These are phyloP conservation scores for Wickerhamomyces rabaulensis DNA, from an alignment of 805 yeast species.

Conservation along the genomic window DNA sequence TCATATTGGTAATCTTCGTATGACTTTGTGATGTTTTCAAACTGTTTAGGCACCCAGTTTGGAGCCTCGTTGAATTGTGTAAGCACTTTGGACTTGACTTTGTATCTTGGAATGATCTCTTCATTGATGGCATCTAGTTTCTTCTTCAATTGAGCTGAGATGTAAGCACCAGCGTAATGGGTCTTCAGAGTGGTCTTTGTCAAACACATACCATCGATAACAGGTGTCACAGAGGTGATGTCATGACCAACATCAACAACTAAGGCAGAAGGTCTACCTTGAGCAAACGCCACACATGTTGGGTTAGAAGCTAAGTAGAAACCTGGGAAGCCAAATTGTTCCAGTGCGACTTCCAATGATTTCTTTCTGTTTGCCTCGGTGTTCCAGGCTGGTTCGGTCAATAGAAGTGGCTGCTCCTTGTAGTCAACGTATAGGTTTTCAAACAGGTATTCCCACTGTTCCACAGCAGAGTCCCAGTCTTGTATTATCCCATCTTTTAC, in stretches of 20 bases:
- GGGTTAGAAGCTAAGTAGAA: conserved; percentile 77
- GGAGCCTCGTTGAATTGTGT: conserved; percentile 29
- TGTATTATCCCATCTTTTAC: conserved; percentile 54
- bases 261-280: conserved; percentile 81
- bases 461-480: conserved; percentile 85
- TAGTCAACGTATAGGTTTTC: conserved; percentile 47
- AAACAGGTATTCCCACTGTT: conserved; percentile 64
- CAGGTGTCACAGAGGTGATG: conserved; percentile 70
- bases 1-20: conserved; percentile 53
- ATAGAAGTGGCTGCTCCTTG: conserved; percentile 65
- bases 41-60: conserved; percentile 21
- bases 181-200: conserved; percentile 67
- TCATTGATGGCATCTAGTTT: conserved; percentile 31
- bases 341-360: conserved; percentile 68
- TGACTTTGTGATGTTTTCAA: conserved; percentile 28
- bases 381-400: conserved; percentile 90
- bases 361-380: conserved; percentile 58
- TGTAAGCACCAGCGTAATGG: conserved; percentile 64
- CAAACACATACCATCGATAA: conserved; percentile 74
- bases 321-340: conserved; percentile 69
- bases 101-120: conserved; percentile 41
- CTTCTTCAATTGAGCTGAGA: conserved; percentile 49
- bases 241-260: conserved; percentile 87
- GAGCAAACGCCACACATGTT: conserved; percentile 84
- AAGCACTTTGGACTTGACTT: conserved; percentile 40